Evolutionary conservation across 163 green algal species (phyloP).

Genomic region (Prototheca wickerhamii): DNA sequence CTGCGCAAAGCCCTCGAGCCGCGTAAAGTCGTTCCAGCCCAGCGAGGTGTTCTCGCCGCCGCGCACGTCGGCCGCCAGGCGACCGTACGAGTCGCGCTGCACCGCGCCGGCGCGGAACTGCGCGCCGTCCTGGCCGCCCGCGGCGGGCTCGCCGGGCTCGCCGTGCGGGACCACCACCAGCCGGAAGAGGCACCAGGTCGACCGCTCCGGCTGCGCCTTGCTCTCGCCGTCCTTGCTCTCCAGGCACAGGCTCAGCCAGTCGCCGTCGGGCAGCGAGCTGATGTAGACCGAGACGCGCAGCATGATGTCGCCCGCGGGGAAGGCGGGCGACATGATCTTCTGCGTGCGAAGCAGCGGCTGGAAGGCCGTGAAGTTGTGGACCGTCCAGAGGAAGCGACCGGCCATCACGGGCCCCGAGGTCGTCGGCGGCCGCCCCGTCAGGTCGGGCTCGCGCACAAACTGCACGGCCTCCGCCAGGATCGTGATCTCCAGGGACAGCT

Average conservation of each 20-base stretch:
- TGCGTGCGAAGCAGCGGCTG: conserved; percentile 40
- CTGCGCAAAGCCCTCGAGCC: conserved; percentile 45
- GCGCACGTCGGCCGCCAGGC: conserved; percentile 52
- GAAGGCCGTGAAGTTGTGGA: conserved; percentile 54
- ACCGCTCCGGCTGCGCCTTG: conserved; percentile 29
- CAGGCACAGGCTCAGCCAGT: conserved; percentile 58
- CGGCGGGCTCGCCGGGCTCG: neutral
- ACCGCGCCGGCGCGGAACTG: conserved; percentile 16
- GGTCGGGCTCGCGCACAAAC: conserved; percentile 48
- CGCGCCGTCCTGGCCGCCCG: neutral
- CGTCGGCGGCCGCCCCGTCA: neutral
- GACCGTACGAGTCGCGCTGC: conserved; percentile 59
- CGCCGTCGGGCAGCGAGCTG: conserved; percentile 31
- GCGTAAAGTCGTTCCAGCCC: conserved; percentile 70
- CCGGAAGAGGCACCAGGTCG: conserved; percentile 67
- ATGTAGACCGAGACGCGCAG: conserved; percentile 63
- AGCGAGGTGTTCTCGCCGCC: conserved; percentile 59
- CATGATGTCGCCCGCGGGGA: conserved; percentile 42
- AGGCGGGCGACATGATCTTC: conserved; percentile 71
- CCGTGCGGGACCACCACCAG: conserved; percentile 46
- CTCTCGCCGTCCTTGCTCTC: conserved; percentile 64
- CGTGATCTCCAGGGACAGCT: conserved; percentile 55
- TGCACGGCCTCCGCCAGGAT: conserved; percentile 46
- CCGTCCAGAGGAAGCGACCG: conserved; percentile 61
- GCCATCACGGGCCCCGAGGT: conserved; percentile 34